A percentile compares a stretch with the other conserved stretches of the same genome.
phyloP scores from a whole-genome alignment of 1,284 basidiomycete species.

The Naganishia liquefaciens region DNA sequence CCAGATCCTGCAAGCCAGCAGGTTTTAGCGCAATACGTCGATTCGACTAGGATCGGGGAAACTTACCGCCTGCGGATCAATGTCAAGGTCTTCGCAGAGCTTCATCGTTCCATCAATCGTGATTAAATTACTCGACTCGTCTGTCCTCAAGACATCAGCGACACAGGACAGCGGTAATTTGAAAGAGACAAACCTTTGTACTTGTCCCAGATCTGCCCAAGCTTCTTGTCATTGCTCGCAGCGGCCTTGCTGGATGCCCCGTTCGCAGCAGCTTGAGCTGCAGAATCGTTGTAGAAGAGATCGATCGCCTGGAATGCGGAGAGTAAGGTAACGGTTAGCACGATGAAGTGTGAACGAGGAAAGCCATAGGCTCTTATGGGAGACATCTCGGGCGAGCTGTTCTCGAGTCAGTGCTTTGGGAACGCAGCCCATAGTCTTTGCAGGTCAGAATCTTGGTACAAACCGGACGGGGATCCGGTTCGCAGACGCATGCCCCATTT shows the following conservation, averaged over 20 bases:
- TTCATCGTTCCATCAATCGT: slow-evolving; percentile 54
- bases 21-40: slow-evolving; percentile 1
- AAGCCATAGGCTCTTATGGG: background rate
- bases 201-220: slow-evolving; percentile 52
- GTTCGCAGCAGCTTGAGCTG: slow-evolving; percentile 38
- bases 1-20: slow-evolving; percentile 43
- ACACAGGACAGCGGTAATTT: background rate
- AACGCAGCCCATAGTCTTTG: too few species aligned
- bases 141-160: slow-evolving; percentile 33
- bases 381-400: background rate
- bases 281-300: slow-evolving; percentile 45
- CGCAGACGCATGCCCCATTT: too few species aligned
- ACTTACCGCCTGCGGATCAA: slow-evolving; percentile 50
- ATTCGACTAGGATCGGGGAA: background rate
- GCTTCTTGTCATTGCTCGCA: slow-evolving; percentile 44
- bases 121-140: slow-evolving; percentile 48
- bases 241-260: slow-evolving; percentile 14
- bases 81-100: slow-evolving; percentile 50
- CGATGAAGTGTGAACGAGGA: background rate
- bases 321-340: background rate
- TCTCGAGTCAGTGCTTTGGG: too few species aligned
- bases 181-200: slow-evolving; percentile 48
- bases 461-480: too few species aligned
- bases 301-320: slow-evolving; percentile 43
- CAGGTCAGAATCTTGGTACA: too few species aligned